phyloP scores from a whole-genome alignment of 176 grass and related monocot genomes.

The Paspalum vaginatum region DNA sequence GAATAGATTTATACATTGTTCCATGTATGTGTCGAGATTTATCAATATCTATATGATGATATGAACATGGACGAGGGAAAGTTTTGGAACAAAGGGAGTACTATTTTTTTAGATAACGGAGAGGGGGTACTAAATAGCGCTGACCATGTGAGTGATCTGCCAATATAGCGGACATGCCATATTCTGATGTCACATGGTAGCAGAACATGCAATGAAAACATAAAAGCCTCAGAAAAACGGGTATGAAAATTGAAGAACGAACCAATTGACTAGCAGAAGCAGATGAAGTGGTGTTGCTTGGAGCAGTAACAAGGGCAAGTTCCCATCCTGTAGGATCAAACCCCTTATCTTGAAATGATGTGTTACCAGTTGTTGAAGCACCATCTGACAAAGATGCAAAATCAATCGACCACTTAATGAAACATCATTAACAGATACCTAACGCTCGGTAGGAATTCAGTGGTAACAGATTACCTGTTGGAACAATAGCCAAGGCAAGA shows the following conservation, averaged over 20 bases:
- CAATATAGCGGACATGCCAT: neutral
- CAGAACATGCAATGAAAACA: conserved; percentile 13
- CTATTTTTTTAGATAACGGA: no score
- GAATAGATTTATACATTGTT: no score
- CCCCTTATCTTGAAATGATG: conserved; percentile 71
- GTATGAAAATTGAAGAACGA: conserved; percentile 36
- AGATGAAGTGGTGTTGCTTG: conserved; percentile 64
- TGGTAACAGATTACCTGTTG: conserved; percentile 54
- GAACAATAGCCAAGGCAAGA: conserved; percentile 78
- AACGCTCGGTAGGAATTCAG: neutral
- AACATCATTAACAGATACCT: conserved; percentile 1
- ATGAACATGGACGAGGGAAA: no score
- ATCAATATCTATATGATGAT: no score
- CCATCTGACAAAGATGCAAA: conserved; percentile 51
- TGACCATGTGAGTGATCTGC: neutral
- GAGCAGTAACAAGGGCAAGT: conserved; percentile 89
- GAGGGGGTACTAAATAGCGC: conserved; percentile 20
- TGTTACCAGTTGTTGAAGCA: conserved; percentile 47
- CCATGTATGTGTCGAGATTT: no score
- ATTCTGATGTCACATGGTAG: no score
- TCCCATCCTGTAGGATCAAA: conserved; percentile 99
- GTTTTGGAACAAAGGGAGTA: no score
- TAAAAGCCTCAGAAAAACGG: conserved; percentile 23
- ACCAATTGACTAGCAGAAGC: conserved; percentile 73
- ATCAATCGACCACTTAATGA: neutral